These are phyloP conservation scores for Cicer chorassanicum DNA, from an alignment of 306 rosid genomes.

Conservation along the genomic window DNA sequence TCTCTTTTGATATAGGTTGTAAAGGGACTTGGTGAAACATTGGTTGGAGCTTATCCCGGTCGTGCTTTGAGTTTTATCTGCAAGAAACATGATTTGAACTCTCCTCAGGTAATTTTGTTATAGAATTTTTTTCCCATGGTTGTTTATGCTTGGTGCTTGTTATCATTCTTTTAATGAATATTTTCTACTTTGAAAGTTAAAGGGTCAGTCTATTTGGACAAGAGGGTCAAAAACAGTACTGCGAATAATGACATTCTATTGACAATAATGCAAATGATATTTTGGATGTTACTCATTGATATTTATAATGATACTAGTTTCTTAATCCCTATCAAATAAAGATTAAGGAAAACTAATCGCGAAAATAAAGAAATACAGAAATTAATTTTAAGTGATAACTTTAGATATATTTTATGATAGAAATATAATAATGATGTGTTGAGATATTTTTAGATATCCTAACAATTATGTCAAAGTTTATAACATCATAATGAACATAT, in stretches of 20 bases:
- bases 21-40: slow-evolving; percentile 96
- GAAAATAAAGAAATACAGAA: slow-evolving; percentile 1
- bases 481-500: neutral
- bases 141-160: slow-evolving; percentile 24
- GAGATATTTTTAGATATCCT: neutral
- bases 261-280: neutral
- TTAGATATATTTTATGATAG: neutral
- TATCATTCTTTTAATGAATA: slow-evolving; percentile 19
- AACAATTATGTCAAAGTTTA: slow-evolving; percentile 10
- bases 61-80: slow-evolving; percentile 94
- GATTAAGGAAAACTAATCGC: neutral
- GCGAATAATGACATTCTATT: neutral
- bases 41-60: slow-evolving; percentile 99
- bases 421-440: neutral
- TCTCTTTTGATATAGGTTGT: slow-evolving; percentile 70
- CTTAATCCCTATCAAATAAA: neutral
- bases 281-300: slow-evolving; percentile 2
- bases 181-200: neutral
- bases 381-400: neutral
- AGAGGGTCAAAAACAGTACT: neutral
- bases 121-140: neutral
- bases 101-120: slow-evolving; percentile 72
- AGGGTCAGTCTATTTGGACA: slow-evolving; percentile 3
- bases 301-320: slow-evolving; percentile 3
- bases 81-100: slow-evolving; percentile 78